Percentiles rank a stretch among this genome's conserved stretches.
Evolutionary conservation across 1,139 yeast species (phyloP).

Genomic region (Lodderomyces pseudojiufengensis): DNA sequence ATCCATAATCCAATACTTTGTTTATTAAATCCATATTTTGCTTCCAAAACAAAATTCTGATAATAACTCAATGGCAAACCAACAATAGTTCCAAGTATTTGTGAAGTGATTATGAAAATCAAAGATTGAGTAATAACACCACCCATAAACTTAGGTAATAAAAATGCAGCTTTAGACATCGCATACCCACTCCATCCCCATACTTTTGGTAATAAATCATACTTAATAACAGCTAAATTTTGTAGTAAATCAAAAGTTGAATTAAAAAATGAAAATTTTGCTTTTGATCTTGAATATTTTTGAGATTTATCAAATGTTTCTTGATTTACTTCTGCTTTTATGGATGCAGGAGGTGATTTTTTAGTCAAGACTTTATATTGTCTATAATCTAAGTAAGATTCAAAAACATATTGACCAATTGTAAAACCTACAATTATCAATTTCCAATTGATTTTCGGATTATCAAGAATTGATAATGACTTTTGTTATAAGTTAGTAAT

Average conservation of each 20-base stretch:
- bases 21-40: conserved; percentile 89
- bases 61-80: conserved; percentile 72
- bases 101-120: conserved; percentile 48
- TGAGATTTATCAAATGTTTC: conserved; percentile 79
- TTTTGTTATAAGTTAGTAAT: conserved; percentile 12
- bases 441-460: conserved; percentile 74
- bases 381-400: conserved; percentile 68
- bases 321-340: conserved; percentile 61
- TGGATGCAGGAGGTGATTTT: conserved; percentile 57
- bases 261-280: conserved; percentile 61
- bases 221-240: conserved; percentile 56
- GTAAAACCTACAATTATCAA: conserved; percentile 69
- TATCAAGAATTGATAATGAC: conserved; percentile 33
- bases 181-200: conserved; percentile 56
- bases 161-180: conserved; percentile 27
- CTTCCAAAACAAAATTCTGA: conserved; percentile 83
- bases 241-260: conserved; percentile 51
- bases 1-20: conserved; percentile 69
- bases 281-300: conserved; percentile 78
- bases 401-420: conserved; percentile 70
- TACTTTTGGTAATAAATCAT: conserved; percentile 62
- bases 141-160: conserved; percentile 43
- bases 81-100: conserved; percentile 46
- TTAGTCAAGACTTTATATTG: conserved; percentile 65
- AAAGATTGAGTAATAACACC: conserved; percentile 68